These are phyloP conservation scores for Exophiala phaeomuriformis DNA, from an alignment of 2,329 filamentous ascomycete species.

Conservation along the genomic window DNA sequence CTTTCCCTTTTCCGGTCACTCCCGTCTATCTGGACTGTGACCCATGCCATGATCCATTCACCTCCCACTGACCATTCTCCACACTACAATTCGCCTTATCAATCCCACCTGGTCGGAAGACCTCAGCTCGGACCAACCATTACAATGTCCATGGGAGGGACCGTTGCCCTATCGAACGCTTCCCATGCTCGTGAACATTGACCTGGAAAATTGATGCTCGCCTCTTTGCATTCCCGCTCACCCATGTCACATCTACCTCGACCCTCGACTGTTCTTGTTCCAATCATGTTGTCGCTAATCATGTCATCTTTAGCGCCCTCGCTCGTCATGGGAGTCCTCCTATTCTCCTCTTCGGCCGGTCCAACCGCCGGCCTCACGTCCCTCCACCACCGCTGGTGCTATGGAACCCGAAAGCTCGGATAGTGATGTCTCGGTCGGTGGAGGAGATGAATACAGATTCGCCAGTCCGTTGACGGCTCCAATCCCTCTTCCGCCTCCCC, in stretches of 20 bases:
- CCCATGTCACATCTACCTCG: not conserved
- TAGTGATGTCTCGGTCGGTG: conserved; percentile 24
- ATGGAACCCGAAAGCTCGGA: conserved; percentile 26
- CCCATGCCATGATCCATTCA: not conserved
- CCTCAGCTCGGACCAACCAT: not conserved
- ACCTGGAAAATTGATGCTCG: not conserved
- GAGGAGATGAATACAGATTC: conserved; percentile 16
- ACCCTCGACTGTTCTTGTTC: not conserved
- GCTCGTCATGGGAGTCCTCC: conserved; percentile 20
- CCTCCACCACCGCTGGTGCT: conserved; percentile 7
- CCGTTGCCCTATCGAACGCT: too few species aligned
- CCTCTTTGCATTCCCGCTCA: not conserved
- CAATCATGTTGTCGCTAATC: conserved; percentile 12
- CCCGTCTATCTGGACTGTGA: conserved; percentile 1
- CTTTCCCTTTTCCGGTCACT: conserved; percentile 11
- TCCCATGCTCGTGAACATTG: not conserved
- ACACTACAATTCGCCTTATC: conserved; percentile 8
- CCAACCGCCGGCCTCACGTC: conserved; percentile 10
- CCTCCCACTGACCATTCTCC: not conserved
- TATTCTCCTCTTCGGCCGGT: conserved; percentile 8
- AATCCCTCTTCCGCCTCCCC: conserved; percentile 21
- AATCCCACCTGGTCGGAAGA: not conserved
- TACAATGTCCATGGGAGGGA: too few species aligned
- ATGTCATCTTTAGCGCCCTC: conserved; percentile 17
- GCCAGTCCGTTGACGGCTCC: conserved; percentile 18